These are phyloP conservation scores for Beta macrorhiza DNA, from an alignment of 179 eudicot genomes.

Conservation along the genomic window DNA sequence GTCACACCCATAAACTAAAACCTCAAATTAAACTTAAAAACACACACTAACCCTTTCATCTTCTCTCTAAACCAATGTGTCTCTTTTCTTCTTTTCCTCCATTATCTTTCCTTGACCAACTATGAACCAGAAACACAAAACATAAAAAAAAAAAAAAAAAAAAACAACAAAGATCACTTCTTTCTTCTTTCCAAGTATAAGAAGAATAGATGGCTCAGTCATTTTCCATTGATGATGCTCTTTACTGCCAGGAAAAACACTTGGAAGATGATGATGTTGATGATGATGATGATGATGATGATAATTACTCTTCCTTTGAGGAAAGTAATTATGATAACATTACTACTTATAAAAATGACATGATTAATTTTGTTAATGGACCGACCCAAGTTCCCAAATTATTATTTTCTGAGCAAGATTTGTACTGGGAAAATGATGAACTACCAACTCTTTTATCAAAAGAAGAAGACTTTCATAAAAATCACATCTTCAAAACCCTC, in stretches of 20 bases:
- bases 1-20: too few species aligned
- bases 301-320: background rate
- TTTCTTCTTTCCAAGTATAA: too few species aligned
- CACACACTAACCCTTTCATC: too few species aligned
- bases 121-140: too few species aligned
- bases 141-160: too few species aligned
- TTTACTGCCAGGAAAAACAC: slow-evolving; percentile 31
- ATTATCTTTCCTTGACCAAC: too few species aligned
- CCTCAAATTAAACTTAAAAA: too few species aligned
- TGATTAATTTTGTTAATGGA: background rate
- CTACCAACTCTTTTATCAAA: slow-evolving; percentile 27
- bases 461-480: slow-evolving; percentile 9
- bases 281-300: background rate
- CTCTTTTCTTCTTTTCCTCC: too few species aligned
- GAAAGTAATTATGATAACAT: background rate
- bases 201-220: background rate
- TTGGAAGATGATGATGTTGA: slow-evolving; percentile 14
- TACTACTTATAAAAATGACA: too few species aligned
- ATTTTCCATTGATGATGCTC: slow-evolving; percentile 17
- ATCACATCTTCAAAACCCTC: background rate
- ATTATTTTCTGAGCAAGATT: slow-evolving; percentile 27
- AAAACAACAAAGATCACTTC: too few species aligned
- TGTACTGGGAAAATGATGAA: slow-evolving; percentile 28
- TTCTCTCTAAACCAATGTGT: too few species aligned
- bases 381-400: background rate